Evolutionary conservation across 768 basidiomycete species (phyloP).

Genomic region (Lactarius hatsudake): DNA sequence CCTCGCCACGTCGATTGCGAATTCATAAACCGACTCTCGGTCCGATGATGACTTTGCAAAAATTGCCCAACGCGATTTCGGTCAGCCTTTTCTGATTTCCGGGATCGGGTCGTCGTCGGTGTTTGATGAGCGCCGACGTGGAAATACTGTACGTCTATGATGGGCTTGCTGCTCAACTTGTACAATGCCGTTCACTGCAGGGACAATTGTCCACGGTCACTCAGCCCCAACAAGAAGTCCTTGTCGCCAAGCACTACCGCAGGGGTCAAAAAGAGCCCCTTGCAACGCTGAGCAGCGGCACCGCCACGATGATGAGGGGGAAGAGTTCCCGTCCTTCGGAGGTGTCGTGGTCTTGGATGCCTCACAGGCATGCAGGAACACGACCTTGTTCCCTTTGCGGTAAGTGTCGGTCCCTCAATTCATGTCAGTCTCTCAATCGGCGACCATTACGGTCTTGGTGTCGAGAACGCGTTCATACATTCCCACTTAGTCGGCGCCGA

Average conservation of each 20-base stretch:
- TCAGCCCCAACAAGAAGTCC: slow-evolving; percentile 47
- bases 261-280: slow-evolving; percentile 40
- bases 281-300: slow-evolving; percentile 34
- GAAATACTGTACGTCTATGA: neutral
- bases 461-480: slow-evolving; percentile 55
- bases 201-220: slow-evolving; percentile 44
- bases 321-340: slow-evolving; percentile 42
- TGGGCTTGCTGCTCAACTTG: neutral
- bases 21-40: slow-evolving; percentile 9
- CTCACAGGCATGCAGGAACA: slow-evolving; percentile 43
- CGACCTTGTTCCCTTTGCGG: neutral
- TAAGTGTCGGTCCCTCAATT: slow-evolving; percentile 33
- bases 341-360: slow-evolving; percentile 47
- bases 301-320: slow-evolving; percentile 35
- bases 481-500: slow-evolving; percentile 58
- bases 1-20: neutral
- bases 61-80: slow-evolving; percentile 49
- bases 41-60: slow-evolving; percentile 37
- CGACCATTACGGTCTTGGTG: slow-evolving; percentile 53
- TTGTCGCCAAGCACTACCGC: slow-evolving; percentile 41
- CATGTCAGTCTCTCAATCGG: slow-evolving; percentile 41
- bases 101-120: slow-evolving; percentile 50
- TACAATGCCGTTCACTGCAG: slow-evolving; percentile 28
- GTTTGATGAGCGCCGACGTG: slow-evolving; percentile 31
- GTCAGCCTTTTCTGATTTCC: slow-evolving; percentile 38